A percentile compares a stretch with the other conserved stretches of the same genome.
Conservation (phyloP, 2,329 filamentous ascomycete species). For the Cladosporium sp. region DNA sequence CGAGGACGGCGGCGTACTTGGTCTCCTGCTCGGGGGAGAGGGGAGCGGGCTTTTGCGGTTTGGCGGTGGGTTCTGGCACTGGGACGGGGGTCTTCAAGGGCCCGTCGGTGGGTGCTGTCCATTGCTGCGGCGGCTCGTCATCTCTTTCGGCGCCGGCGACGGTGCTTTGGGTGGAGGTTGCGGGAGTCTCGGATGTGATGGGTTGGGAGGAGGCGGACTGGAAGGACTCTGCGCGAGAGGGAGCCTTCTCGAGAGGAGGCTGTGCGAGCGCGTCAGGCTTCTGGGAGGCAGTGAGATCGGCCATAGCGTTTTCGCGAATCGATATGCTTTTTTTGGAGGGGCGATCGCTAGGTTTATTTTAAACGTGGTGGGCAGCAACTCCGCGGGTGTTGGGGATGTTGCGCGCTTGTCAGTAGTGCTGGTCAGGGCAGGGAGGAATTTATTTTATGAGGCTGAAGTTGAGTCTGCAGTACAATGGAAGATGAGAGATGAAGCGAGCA, state of each 20-base stretch:
- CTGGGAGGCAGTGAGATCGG: background rate
- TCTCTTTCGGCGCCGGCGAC: constrained; percentile 17
- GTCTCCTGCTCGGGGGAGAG: constrained; percentile 71
- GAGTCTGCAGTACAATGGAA: too few species aligned
- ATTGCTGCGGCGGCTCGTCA: constrained; percentile 16
- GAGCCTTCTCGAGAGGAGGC: background rate
- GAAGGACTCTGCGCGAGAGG: constrained; percentile 23
- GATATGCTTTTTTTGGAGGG: constrained; percentile 9
- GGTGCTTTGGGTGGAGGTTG: constrained; percentile 20
- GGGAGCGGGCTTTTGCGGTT: constrained; percentile 51
- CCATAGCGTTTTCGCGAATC: background rate
- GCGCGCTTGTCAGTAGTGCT: background rate
- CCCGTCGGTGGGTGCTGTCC: constrained; percentile 25
- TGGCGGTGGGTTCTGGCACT: constrained; percentile 44
- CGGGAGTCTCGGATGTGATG: constrained; percentile 20
- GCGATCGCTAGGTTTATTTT: constrained; percentile 1
- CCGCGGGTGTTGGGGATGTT: background rate
- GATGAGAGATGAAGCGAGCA: too few species aligned
- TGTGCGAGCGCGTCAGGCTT: background rate
- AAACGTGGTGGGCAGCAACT: background rate
- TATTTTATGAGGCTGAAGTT: too few species aligned
- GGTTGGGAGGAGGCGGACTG: constrained; percentile 18
- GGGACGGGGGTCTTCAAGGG: constrained; percentile 31
- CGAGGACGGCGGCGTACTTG: constrained; percentile 77
- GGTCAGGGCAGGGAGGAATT: background rate